Conservation (phyloP, 441 rosid species). For the Cnidoscolus chayamansa region DNA sequence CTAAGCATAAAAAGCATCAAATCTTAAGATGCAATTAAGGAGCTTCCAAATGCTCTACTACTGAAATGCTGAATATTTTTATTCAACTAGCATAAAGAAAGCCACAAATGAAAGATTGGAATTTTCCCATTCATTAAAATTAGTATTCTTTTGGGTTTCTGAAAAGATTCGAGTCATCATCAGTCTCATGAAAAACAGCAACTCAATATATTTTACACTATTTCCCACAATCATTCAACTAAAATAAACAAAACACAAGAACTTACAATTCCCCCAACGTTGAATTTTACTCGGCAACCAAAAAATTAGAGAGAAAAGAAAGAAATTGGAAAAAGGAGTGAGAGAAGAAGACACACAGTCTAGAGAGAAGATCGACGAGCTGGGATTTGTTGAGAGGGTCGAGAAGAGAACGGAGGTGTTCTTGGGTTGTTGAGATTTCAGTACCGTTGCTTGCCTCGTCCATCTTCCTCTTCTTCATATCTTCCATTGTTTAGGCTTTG, state of each 20-base stretch:
- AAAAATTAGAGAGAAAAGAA: neutral
- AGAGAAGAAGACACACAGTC: constrained; percentile 31
- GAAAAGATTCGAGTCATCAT: neutral
- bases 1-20: neutral
- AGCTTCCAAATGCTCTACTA: neutral
- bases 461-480: constrained; percentile 47
- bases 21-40: neutral
- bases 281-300: neutral
- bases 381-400: constrained; percentile 52
- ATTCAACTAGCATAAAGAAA: neutral
- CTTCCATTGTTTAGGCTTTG: constrained; percentile 27
- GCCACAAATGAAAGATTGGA: neutral
- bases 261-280: neutral
- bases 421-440: constrained; percentile 27
- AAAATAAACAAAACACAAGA: neutral
- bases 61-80: neutral
- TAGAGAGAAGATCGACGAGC: constrained; percentile 53
- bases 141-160: neutral
- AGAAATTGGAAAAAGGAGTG: no score
- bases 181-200: neutral
- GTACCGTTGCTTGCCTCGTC: constrained; percentile 33
- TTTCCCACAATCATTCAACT: neutral
- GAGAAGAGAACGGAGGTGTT: constrained; percentile 41
- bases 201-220: neutral
- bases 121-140: neutral